Conservation (phyloP, 345 rosid genomes). For the Citrus hindsii region DNA sequence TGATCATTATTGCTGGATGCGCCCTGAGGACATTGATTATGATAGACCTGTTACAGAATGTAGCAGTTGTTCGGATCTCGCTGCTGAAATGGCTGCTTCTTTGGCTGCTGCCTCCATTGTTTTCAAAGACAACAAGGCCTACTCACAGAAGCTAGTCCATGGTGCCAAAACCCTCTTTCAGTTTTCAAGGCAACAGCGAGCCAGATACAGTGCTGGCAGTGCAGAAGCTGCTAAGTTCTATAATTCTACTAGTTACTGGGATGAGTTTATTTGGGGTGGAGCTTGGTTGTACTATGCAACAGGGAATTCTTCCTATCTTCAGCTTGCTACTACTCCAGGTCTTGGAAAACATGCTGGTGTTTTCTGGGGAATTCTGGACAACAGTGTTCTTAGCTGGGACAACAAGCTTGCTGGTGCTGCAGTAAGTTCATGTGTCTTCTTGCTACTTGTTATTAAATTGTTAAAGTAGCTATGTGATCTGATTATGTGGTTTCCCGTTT, state of each 20-base stretch:
- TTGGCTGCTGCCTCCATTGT: constrained; percentile 94
- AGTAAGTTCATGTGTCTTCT: constrained; percentile 37
- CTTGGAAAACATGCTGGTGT: constrained; percentile 91
- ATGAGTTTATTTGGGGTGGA: constrained; percentile 93
- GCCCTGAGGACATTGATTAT: constrained; percentile 98
- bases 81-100: constrained; percentile 98
- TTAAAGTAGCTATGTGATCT: background rate
- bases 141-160: constrained; percentile 90
- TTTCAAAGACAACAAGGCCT: constrained; percentile 88
- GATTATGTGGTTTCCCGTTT: background rate
- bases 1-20: constrained; percentile 98
- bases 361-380: constrained; percentile 85
- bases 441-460: constrained; percentile 6
- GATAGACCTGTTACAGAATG: constrained; percentile 64
- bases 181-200: constrained; percentile 71
- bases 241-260: constrained; percentile 87
- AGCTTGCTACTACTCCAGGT: constrained; percentile 65
- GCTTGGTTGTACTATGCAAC: constrained; percentile 97
- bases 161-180: constrained; percentile 74
- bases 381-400: constrained; percentile 97
- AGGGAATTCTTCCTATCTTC: constrained; percentile 72
- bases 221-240: constrained; percentile 66
- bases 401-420: constrained; percentile 97
- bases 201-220: constrained; percentile 73
- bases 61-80: constrained; percentile 81